Evolutionary conservation across 2,329 filamentous ascomycete genomes (phyloP).

Genomic region (Epichloe uncinata): DNA sequence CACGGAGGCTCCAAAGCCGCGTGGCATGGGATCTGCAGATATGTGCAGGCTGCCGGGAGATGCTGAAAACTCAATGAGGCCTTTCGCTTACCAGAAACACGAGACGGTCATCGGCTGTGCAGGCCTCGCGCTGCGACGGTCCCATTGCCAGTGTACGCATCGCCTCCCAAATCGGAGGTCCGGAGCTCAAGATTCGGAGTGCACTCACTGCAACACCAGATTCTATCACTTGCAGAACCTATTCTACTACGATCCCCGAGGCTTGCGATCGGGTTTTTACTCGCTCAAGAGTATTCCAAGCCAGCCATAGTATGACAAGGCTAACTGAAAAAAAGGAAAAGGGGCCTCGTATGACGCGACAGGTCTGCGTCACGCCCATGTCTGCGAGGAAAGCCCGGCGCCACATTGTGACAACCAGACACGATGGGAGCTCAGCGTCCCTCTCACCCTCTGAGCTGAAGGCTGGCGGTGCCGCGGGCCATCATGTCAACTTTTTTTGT

Average conservation of each 20-base stretch:
- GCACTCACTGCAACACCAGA: not conserved
- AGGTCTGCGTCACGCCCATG: not conserved
- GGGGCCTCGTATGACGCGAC: not conserved
- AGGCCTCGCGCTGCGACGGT: too few species aligned
- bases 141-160: too few species aligned
- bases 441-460: not conserved
- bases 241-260: too few species aligned
- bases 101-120: too few species aligned
- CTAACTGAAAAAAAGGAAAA: not conserved
- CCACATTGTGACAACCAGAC: not conserved
- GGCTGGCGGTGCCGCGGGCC: not conserved
- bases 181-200: too few species aligned
- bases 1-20: not conserved
- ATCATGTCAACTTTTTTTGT: not conserved
- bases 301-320: too few species aligned
- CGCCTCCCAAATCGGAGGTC: not conserved
- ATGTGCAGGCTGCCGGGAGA: not conserved
- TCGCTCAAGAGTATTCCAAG: not conserved
- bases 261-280: too few species aligned
- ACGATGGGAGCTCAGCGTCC: too few species aligned
- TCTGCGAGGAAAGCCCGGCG: not conserved
- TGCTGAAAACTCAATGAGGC: too few species aligned
- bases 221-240: not conserved
- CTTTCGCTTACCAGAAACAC: too few species aligned
- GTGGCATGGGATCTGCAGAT: not conserved